Evolutionary conservation across 306 rosid species (phyloP).

Genomic region (Erythrophleum fordii): DNA sequence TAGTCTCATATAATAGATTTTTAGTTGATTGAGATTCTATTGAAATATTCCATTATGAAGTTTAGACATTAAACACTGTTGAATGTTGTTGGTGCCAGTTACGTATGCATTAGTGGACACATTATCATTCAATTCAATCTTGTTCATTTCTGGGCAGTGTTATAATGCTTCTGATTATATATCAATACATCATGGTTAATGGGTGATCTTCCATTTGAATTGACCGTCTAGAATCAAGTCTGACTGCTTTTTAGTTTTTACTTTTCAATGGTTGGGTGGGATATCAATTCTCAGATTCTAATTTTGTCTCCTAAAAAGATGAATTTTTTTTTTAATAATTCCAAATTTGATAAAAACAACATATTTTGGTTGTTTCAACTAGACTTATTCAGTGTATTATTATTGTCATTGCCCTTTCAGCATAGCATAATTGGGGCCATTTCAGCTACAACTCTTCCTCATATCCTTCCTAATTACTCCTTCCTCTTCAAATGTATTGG

Average conservation of each 20-base stretch:
- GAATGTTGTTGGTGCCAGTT: background rate
- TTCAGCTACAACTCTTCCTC: background rate
- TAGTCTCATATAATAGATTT: no score
- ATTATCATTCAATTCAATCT: background rate
- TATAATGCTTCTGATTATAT: background rate
- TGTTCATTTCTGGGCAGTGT: background rate
- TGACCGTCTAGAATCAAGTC: background rate
- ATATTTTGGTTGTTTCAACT: background rate
- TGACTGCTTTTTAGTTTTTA: background rate
- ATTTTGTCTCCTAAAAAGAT: background rate
- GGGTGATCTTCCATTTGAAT: background rate
- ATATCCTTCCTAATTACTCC: background rate
- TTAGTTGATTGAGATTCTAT: no score
- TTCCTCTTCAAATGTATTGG: background rate
- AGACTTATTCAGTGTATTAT: no score
- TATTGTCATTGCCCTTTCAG: no score
- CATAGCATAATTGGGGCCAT: background rate
- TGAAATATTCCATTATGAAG: no score
- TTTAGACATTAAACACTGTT: no score
- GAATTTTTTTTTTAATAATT: conserved; percentile 11
- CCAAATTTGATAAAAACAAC: background rate
- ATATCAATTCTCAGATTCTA: background rate
- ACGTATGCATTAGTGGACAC: background rate
- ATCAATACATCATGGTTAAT: background rate
- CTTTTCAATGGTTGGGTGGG: background rate